Conservation (phyloP, 306 rosid species). For the Coriaria nepalensis region DNA sequence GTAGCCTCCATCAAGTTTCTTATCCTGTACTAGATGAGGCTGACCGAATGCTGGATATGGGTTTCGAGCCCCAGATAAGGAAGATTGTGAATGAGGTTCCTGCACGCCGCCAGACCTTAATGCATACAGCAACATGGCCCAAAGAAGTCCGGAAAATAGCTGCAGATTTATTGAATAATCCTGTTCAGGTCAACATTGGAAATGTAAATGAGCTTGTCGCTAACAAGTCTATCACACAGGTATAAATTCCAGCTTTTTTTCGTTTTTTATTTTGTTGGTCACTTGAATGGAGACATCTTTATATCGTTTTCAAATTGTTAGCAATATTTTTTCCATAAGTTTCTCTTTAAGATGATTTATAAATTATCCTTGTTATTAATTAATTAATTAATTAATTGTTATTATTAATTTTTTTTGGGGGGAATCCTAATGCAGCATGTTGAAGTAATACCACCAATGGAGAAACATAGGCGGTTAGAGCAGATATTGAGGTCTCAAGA, state of each 20-base stretch:
- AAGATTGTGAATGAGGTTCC: conserved; percentile 96
- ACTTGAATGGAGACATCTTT: neutral
- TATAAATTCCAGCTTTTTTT: conserved; percentile 7
- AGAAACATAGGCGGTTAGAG: conserved; percentile 78
- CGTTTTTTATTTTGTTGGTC: conserved; percentile 3
- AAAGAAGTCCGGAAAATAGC: conserved; percentile 98
- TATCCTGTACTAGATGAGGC: conserved; percentile 96
- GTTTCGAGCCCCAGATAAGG: conserved; percentile 98
- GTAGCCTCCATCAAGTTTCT: conserved; percentile 80
- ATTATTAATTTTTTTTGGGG: conserved; percentile 8
- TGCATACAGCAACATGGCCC: conserved; percentile 99
- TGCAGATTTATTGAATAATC: conserved; percentile 79
- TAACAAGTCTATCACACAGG: conserved; percentile 94
- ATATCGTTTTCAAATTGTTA: no score
- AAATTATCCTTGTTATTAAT: no score
- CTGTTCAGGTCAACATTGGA: conserved; percentile 96
- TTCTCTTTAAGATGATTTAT: no score
- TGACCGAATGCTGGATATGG: conserved; percentile 99
- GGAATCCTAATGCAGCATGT: conserved; percentile 39
- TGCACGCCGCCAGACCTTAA: conserved; percentile 83
- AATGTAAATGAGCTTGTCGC: conserved; percentile 97
- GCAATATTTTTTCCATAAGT: no score
- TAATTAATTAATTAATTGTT: no score
- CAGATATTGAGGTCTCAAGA: conserved; percentile 82
- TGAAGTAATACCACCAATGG: conserved; percentile 62